These are phyloP conservation scores for Tephrocybe sp. DNA, from an alignment of 768 basidiomycete species.

Conservation along the genomic window DNA sequence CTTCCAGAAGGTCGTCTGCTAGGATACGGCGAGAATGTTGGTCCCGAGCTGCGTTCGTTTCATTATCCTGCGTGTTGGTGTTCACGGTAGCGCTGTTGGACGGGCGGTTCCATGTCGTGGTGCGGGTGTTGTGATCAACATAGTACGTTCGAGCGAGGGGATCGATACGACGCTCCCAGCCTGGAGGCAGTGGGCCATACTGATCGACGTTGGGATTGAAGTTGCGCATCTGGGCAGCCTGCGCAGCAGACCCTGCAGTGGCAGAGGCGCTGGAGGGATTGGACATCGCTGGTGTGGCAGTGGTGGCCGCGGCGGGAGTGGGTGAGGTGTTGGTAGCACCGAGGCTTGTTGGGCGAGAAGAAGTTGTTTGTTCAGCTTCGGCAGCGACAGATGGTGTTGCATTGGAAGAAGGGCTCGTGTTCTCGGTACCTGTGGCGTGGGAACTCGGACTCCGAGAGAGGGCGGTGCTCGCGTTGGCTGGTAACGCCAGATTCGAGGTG, in stretches of 20 bases:
- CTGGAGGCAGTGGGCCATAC: conserved; percentile 83
- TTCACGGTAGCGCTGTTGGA: conserved; percentile 77
- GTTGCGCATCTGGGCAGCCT: conserved; percentile 64
- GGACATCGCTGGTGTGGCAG: conserved; percentile 24
- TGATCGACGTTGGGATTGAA: conserved; percentile 97
- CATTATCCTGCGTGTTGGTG: conserved; percentile 65
- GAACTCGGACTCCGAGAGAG: conserved; percentile 69
- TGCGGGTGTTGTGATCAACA: conserved; percentile 97
- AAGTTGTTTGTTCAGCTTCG: conserved; percentile 24
- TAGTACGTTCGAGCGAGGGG: conserved; percentile 96
- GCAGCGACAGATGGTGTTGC: conserved; percentile 22
- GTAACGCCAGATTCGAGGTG: conserved; percentile 49
- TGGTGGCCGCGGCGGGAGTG: conserved; percentile 20
- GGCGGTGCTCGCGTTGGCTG: conserved; percentile 36
- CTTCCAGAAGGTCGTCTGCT: conserved; percentile 86
- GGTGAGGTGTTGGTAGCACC: conserved; percentile 16
- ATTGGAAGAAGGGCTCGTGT: conserved; percentile 33
- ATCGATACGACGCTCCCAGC: conserved; percentile 98
- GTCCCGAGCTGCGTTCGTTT: conserved; percentile 83
- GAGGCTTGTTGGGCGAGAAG: conserved; percentile 28
- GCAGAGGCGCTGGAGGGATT: conserved; percentile 14
- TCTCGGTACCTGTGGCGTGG: conserved; percentile 56
- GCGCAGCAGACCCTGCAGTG: conserved; percentile 42
- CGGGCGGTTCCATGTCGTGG: conserved; percentile 97
- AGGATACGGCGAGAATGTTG: conserved; percentile 84